Percentiles rank a stretch among this genome's conserved stretches.
Conservation (phyloP, 495 filamentous ascomycete genomes). For the Penicillium riverlandense region DNA sequence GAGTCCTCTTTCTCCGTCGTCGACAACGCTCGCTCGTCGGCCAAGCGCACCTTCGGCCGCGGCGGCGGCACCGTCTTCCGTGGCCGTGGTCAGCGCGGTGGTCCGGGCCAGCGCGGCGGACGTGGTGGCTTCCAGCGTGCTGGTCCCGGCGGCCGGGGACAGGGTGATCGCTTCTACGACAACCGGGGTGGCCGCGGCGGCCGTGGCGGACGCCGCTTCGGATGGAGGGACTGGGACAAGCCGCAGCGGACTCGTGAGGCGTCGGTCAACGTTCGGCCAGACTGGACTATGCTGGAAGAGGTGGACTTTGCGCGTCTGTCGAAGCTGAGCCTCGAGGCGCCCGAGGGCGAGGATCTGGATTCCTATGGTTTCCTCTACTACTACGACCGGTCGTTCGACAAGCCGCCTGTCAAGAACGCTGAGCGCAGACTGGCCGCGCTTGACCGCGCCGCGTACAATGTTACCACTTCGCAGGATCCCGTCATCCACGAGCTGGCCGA, state of each 20-base stretch:
- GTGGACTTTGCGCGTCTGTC: slow-evolving; percentile 93
- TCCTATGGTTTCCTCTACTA: slow-evolving; percentile 95
- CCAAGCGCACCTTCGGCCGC: slow-evolving; percentile 79
- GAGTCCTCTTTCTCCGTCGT: slow-evolving; percentile 97
- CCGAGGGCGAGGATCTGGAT: slow-evolving; percentile 91
- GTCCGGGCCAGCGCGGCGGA: slow-evolving; percentile 38
- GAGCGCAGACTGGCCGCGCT: slow-evolving; percentile 81
- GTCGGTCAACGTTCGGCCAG: slow-evolving; percentile 85
- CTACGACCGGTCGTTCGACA: slow-evolving; percentile 93
- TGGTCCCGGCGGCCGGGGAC: slow-evolving; percentile 56
- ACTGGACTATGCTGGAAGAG: slow-evolving; percentile 95
- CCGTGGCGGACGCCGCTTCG: slow-evolving; percentile 72
- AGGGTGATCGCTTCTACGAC: slow-evolving; percentile 58
- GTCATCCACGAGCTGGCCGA: slow-evolving; percentile 95
- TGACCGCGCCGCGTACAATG: slow-evolving; percentile 94
- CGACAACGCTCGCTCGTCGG: slow-evolving; percentile 79
- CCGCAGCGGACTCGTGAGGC: slow-evolving; percentile 92
- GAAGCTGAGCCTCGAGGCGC: slow-evolving; percentile 91
- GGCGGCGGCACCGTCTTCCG: slow-evolving; percentile 83
- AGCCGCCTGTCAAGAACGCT: slow-evolving; percentile 76
- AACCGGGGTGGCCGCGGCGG: slow-evolving; percentile 45
- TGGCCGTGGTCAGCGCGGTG: slow-evolving; percentile 66
- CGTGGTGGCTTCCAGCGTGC: slow-evolving; percentile 61
- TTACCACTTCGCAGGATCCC: slow-evolving; percentile 90
- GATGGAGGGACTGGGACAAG: slow-evolving; percentile 99